Conservation (phyloP, 179 eudicot genomes). For the Beta macrorhiza region DNA sequence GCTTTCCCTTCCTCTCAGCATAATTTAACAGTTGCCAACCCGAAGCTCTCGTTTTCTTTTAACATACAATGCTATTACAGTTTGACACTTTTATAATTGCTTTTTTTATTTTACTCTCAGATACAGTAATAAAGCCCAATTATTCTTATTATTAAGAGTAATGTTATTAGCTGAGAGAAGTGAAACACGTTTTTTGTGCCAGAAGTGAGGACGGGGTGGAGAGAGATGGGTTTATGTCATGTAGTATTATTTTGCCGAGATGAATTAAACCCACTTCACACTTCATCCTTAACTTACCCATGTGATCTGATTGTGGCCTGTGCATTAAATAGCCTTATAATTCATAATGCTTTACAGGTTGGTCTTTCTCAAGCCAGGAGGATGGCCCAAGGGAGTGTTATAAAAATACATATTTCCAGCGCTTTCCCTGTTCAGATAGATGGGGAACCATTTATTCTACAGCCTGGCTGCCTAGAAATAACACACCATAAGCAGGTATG, state of each 20-base stretch:
- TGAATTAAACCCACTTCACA: neutral
- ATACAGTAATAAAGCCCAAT: neutral
- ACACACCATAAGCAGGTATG: slow-evolving; percentile 81
- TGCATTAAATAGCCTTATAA: neutral
- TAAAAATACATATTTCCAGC: slow-evolving; percentile 65
- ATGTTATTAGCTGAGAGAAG: neutral
- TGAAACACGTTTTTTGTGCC: neutral
- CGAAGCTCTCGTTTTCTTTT: neutral
- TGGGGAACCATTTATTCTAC: slow-evolving; percentile 82
- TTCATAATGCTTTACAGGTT: slow-evolving; percentile 43
- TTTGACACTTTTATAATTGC: too few relatives aligned
- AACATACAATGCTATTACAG: neutral
- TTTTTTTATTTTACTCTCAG: neutral
- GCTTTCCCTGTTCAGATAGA: slow-evolving; percentile 89
- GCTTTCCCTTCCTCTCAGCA: neutral
- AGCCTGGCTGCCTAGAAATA: slow-evolving; percentile 83
- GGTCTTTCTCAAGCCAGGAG: slow-evolving; percentile 95
- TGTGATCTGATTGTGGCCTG: slow-evolving; percentile 2
- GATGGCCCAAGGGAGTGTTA: slow-evolving; percentile 70
- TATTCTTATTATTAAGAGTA: neutral
- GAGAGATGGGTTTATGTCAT: neutral
- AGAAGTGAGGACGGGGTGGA: neutral
- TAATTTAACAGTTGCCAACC: neutral
- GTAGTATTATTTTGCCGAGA: neutral
- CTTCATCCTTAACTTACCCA: neutral